These are phyloP conservation scores for Mycothermus thermophilus DNA, from an alignment of 495 filamentous ascomycete species.

Conservation along the genomic window DNA sequence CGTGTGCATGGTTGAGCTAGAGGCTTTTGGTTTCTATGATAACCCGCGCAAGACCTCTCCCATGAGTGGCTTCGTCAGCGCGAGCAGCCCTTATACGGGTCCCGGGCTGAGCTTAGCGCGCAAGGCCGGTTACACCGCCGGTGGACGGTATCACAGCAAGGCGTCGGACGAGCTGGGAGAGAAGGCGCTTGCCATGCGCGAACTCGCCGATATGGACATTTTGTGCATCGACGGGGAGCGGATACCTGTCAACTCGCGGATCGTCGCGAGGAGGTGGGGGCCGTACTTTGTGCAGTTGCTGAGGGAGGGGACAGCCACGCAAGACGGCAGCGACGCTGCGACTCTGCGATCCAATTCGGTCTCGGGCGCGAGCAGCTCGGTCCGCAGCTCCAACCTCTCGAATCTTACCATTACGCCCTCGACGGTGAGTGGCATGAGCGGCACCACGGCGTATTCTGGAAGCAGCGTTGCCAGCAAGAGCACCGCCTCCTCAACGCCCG, in stretches of 20 bases:
- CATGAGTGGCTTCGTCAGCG: constrained; percentile 65
- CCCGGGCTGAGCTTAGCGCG: constrained; percentile 42
- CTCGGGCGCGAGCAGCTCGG: constrained; percentile 28
- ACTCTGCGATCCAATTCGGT: constrained; percentile 28
- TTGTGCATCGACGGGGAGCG: constrained; percentile 79
- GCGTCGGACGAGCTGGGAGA: constrained; percentile 78
- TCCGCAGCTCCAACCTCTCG: constrained; percentile 69
- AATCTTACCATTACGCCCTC: constrained; percentile 73
- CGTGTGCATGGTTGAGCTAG: constrained; percentile 88
- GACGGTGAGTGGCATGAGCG: too few species aligned
- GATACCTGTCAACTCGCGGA: constrained; percentile 81
- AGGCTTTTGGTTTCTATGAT: constrained; percentile 93
- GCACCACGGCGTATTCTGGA: constrained; percentile 40
- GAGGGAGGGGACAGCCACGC: constrained; percentile 52
- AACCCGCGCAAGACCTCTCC: constrained; percentile 69
- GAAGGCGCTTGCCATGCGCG: constrained; percentile 58
- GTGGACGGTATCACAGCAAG: constrained; percentile 49
- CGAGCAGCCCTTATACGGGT: constrained; percentile 50
- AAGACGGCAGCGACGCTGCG: constrained; percentile 38
- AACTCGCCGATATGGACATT: constrained; percentile 95
- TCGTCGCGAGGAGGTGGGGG: constrained; percentile 80
- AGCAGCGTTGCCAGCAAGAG: constrained; percentile 27
- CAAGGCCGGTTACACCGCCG: constrained; percentile 49
- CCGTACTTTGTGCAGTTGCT: constrained; percentile 88
- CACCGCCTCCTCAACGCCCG: constrained; percentile 20